Evolutionary conservation across 2,329 filamentous ascomycete genomes (phyloP), one percentile per base, ranked within the genome.

Genomic region (Amesomyces nigricolor): DNA sequence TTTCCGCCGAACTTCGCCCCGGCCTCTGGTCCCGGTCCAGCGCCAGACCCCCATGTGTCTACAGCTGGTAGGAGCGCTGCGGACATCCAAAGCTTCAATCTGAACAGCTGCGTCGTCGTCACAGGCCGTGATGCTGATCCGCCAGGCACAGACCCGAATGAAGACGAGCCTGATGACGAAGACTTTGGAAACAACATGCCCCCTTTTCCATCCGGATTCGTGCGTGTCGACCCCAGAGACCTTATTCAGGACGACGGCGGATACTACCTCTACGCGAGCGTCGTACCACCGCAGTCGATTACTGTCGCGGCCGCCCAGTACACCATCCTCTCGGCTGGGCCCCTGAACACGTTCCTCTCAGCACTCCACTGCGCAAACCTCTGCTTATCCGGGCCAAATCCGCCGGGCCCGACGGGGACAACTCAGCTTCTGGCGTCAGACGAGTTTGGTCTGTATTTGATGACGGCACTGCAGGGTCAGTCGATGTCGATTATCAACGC

Each of bases 371-470:
- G 26, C 50, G 30, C n/a, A 22, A 53, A 53, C 42, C 50, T 53
- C 40, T 53, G 40, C 40, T 39, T 53, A 6, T 11, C n/a, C 13
- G 50, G 50, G 19, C 49, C 49, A 11, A 13, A 13, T 35, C 39
- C 49, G 22, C 49, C 49, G 14, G 22, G 29, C 13, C 49, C 37
- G 37, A 43, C 49, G 13, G 49, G 49, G 29, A 44, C 39, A 39
- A 51, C 49, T 39, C 38, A 42, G 50, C 50, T 53, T 29, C 32
- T 53, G 16, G 42, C 16, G 40, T 46, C 40, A 13, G 50, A 53
- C 50, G 50, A 53, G 50, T 53, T 53, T 22, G 40, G 40, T 14
- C 40, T 22, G 14, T 53, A 45, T 42, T n/a, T 53, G 50, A 53
- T 30, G 29, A 22, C 22, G 38, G 49, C 49, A 17, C 26, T 51